These are phyloP conservation scores for Hysterium pulicare DNA, from an alignment of 2,329 filamentous ascomycete species.

Conservation along the genomic window DNA sequence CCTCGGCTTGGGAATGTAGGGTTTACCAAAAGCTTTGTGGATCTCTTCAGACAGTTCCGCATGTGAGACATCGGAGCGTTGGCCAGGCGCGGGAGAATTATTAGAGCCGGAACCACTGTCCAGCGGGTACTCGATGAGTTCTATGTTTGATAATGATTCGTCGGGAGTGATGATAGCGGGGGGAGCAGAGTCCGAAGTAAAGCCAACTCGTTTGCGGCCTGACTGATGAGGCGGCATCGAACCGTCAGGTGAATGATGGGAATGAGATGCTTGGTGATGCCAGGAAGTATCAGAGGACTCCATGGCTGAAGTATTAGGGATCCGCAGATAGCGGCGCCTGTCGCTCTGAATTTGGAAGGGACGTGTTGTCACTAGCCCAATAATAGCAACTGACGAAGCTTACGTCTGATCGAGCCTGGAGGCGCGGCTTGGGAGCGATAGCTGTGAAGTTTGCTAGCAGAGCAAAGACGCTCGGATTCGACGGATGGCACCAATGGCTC, in stretches of 20 bases:
- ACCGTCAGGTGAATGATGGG: slow-evolving; percentile 15
- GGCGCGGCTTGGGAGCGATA: not conserved
- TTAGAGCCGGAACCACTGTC: slow-evolving; percentile 17
- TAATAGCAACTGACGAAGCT: not conserved
- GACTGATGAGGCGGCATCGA: slow-evolving; percentile 25
- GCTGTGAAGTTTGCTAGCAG: not conserved
- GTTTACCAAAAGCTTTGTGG: slow-evolving; percentile 31
- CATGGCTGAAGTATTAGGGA: not conserved
- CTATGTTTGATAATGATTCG: no score
- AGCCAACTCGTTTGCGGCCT: slow-evolving; percentile 34
- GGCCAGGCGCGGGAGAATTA: slow-evolving; percentile 25
- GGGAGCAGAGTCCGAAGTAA: slow-evolving; percentile 19
- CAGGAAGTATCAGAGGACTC: slow-evolving; percentile 1
- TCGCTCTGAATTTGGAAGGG: not conserved
- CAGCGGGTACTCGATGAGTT: slow-evolving; percentile 10
- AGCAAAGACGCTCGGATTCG: not conserved
- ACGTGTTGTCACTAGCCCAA: not conserved
- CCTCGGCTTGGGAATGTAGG: slow-evolving; percentile 31
- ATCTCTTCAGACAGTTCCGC: slow-evolving; percentile 35
- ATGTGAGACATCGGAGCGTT: slow-evolving; percentile 29
- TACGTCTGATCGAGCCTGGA: not conserved
- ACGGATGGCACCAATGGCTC: not conserved
- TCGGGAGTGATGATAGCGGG: slow-evolving; percentile 14
- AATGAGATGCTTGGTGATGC: not conserved
- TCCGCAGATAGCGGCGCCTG: not conserved